phyloP scores from a whole-genome alignment of 768 basidiomycete genomes.

The Phanerochaete carnosa region DNA sequence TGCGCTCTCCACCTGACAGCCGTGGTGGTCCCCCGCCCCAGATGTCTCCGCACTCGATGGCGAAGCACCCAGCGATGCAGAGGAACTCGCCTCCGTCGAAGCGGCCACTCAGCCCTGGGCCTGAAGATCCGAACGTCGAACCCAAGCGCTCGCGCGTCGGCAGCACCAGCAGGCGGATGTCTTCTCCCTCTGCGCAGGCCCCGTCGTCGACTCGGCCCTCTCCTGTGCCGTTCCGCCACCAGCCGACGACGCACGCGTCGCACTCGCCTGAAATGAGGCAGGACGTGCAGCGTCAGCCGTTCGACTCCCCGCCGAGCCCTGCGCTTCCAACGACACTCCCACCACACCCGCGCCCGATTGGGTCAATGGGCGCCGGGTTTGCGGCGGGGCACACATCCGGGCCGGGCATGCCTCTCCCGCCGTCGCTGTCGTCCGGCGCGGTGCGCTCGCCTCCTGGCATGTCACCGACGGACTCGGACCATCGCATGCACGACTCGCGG shows the following conservation, averaged over 20 bases:
- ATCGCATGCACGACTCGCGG: slow-evolving; percentile 51
- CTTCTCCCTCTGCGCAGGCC: background rate
- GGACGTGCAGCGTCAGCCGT: slow-evolving; percentile 25
- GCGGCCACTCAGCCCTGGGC: slow-evolving; percentile 64
- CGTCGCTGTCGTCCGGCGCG: slow-evolving; percentile 39
- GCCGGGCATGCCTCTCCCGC: slow-evolving; percentile 54
- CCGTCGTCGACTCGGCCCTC: slow-evolving; percentile 54
- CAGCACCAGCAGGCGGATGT: slow-evolving; percentile 15
- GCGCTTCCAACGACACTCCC: slow-evolving; percentile 61
- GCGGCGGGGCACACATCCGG: slow-evolving; percentile 16
- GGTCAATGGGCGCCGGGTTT: slow-evolving; percentile 38
- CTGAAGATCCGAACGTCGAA: slow-evolving; percentile 51
- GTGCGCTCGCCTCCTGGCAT: slow-evolving; percentile 61
- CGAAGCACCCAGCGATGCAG: slow-evolving; percentile 46
- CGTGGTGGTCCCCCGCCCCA: slow-evolving; percentile 10
- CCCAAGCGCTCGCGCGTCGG: slow-evolving; percentile 67
- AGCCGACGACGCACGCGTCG: slow-evolving; percentile 64
- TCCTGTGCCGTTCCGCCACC: slow-evolving; percentile 71
- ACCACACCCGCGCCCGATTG: slow-evolving; percentile 73
- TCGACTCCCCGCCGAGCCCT: slow-evolving; percentile 43
- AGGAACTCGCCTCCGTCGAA: slow-evolving; percentile 65
- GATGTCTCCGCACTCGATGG: slow-evolving; percentile 16
- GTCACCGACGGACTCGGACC: slow-evolving; percentile 43
- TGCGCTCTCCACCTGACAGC: slow-evolving; percentile 11
- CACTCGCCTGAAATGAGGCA: slow-evolving; percentile 69